Evolutionary conservation across 805 yeast species (phyloP), one percentile per base, ranked within the genome.

Genomic region (Spathaspora arborariae): DNA sequence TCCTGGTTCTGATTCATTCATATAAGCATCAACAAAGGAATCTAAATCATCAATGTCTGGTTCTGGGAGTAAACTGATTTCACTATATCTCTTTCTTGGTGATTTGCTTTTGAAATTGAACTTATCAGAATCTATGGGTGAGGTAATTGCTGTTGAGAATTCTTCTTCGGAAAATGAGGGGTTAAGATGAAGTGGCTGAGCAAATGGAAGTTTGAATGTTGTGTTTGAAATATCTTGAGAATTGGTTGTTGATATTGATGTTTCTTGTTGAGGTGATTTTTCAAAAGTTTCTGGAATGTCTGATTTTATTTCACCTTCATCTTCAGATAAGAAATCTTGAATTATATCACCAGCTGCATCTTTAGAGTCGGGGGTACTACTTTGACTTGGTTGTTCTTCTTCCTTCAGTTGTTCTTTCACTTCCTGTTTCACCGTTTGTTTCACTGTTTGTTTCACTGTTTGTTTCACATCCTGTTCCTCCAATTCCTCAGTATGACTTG

Each of bases 41-140:
- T 42, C 39, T 30, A 44, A 19, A 19, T 41, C 43, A 20, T 20
- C 44, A 22, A 48, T 44, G 21, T 35, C 39, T 16, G 51, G 51
- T 7, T 45, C 48, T 8, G 51, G 51, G 24, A 48, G 41, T 24
- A 27, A 15, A 21, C 41, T 44, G 8, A 24, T 22, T 19, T 15
- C 34, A 27, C 33, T 39, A 16, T 13, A 18, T 13, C 8, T 22
- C 16, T 34, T 16, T 16, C 42, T 5, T 19, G 42, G 21, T 21
- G 13, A 19, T 3, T 8, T 22, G 6, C 7, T 13, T 9, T 16
- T 6, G 19, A 3, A 2, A 13, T 16, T 15, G 19, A 3, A 2
- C 8, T 11, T 39, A 13, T 22, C 42, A 18, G 11, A 8, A 6
- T 9, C 33, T 15, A 20, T 15, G 15, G 42, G 42, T 15, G 21